Evolutionary conservation across 139 green algal genomes (phyloP), one percentile per base, ranked within the genome.

Genomic region (Volvox reticuliferus): DNA sequence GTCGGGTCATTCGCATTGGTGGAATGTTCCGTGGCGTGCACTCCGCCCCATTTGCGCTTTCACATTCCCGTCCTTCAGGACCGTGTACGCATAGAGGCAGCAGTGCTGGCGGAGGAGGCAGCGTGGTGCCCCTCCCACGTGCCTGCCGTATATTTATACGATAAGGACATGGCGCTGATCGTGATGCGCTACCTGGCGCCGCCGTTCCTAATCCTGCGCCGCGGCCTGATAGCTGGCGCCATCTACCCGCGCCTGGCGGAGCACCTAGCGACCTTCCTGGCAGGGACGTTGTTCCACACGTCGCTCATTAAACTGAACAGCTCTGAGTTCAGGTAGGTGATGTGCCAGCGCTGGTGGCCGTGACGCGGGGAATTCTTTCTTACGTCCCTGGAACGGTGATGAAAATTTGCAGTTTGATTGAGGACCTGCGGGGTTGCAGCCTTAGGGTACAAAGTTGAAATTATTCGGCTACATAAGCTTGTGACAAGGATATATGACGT

Each of bases 111-210:
- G 12, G 91, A 94, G 73, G 80, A 98, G 89, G 92, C 89, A 18
- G 63, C 82, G 30, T 92, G 94, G 36, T 96, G 92, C 88, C 98
- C 98, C 0, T 77, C 96, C 63, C 97, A 99, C 92, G 94, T 98
- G 80, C 98, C 98, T 9, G 92, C 94, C 14, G 86, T 97, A 26
- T 89, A 95, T 81, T 61, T 89, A 77, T 97, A 92, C 81, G 96
- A 97, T 82, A 62, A 80, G 1, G 62, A 79, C 33, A 94, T 93
- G 73, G 91, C 88, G 28, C 82, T 98, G 73, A 95, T 98, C 14
- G 95, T 94, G 2, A 98, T 99, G 97, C 87, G 97, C 92, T 99
- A 98, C 94, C 79, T 99, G 68, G 82, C 94, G 1, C 97, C 97
- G 19, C 98, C 98, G 1, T 94, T 97, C 89, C 93, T 97, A 79